Evolutionary conservation across 176 grass and related monocot genomes (phyloP).

Genomic region (Panicum miliaceum): DNA sequence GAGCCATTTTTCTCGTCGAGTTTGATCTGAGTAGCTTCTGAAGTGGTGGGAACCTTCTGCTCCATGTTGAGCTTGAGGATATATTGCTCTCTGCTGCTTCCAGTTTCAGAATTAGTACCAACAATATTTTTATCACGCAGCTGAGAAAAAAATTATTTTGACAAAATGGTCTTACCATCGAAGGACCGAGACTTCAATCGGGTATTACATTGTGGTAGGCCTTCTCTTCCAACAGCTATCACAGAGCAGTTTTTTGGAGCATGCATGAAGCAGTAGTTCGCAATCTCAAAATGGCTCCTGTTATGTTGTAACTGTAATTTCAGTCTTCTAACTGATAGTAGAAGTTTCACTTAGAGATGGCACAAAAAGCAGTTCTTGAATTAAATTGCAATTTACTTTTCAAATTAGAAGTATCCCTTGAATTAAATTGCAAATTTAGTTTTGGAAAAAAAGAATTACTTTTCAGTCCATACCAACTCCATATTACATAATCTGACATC

Average conservation of each 20-base stretch:
- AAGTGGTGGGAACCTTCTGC: constrained; percentile 64
- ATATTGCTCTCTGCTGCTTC: constrained; percentile 49
- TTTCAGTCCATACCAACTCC: neutral
- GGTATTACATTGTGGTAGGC: constrained; percentile 32
- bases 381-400: neutral
- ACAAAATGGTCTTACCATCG: constrained; percentile 55
- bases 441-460: neutral
- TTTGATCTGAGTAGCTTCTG: constrained; percentile 71
- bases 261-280: constrained; percentile 78
- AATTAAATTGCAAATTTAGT: neutral
- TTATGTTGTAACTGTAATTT: neutral
- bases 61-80: constrained; percentile 69
- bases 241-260: constrained; percentile 78
- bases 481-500: neutral
- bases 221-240: constrained; percentile 62
- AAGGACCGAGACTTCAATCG: constrained; percentile 42
- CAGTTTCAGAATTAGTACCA: constrained; percentile 20
- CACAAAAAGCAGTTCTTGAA: neutral
- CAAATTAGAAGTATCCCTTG: neutral
- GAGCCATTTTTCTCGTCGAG: constrained; percentile 53
- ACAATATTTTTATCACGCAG: neutral
- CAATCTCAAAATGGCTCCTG: constrained; percentile 75
- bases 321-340: constrained; percentile 8
- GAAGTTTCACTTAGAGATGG: neutral
- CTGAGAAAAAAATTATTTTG: neutral